Conservation (phyloP, 2,329 filamentous ascomycete genomes). For the Hypoxylon sp. region DNA sequence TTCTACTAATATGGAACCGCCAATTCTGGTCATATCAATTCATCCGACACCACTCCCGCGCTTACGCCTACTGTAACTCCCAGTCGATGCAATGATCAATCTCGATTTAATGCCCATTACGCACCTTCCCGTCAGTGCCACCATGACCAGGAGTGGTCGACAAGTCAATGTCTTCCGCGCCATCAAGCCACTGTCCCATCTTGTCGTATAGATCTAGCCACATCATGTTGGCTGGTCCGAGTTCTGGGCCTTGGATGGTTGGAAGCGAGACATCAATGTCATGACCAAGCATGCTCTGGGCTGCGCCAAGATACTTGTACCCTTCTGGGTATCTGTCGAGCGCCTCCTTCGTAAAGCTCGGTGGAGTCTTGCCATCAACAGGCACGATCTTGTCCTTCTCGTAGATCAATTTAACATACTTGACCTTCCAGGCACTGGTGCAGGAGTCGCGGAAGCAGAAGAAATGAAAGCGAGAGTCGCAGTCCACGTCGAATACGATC, state of each 20-base stretch:
- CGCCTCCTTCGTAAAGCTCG: constrained; percentile 57
- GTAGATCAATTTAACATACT: constrained; percentile 65
- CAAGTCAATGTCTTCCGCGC: constrained; percentile 49
- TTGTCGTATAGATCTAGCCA: constrained; percentile 61
- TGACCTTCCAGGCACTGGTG: constrained; percentile 57
- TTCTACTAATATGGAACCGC: constrained; percentile 1
- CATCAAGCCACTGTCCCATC: constrained; percentile 53
- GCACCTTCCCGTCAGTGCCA: constrained; percentile 24
- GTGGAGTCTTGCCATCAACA: constrained; percentile 59
- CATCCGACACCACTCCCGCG: background rate
- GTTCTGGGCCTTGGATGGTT: constrained; percentile 55
- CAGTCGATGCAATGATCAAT: background rate
- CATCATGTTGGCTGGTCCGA: constrained; percentile 46
- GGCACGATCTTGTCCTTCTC: constrained; percentile 66
- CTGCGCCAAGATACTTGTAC: constrained; percentile 63
- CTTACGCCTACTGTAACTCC: background rate
- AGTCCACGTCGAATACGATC: constrained; percentile 64
- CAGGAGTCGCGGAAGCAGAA: constrained; percentile 58
- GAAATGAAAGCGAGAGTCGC: constrained; percentile 66
- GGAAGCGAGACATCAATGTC: constrained; percentile 59
- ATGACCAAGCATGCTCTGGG: constrained; percentile 63
- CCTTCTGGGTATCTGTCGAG: constrained; percentile 60
- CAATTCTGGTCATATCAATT: background rate
- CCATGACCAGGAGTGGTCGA: constrained; percentile 28
- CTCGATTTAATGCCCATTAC: constrained; percentile 23